These are phyloP conservation scores for Corynascus novoguineensis DNA, from an alignment of 495 filamentous ascomycete species.

Conservation along the genomic window DNA sequence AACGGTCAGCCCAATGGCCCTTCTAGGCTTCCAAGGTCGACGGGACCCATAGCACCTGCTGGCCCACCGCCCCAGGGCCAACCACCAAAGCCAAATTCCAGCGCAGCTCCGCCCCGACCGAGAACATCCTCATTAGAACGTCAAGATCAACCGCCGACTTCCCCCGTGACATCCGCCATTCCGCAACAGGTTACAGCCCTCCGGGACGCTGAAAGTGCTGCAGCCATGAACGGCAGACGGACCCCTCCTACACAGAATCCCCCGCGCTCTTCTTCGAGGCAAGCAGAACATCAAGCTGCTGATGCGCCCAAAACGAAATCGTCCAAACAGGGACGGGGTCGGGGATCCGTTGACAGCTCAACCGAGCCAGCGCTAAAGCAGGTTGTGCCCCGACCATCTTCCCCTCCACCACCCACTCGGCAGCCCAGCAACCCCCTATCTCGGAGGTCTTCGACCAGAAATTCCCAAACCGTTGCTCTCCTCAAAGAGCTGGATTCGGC, in stretches of 20 bases:
- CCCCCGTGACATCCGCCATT: slow-evolving; percentile 51
- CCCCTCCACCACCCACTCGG: slow-evolving; percentile 47
- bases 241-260: slow-evolving; percentile 49
- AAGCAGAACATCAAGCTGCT: slow-evolving; percentile 22
- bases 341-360: slow-evolving; percentile 48
- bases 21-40: slow-evolving; percentile 63
- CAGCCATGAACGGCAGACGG: slow-evolving; percentile 50
- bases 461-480: slow-evolving; percentile 56
- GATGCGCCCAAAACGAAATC: slow-evolving; percentile 33
- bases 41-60: slow-evolving; percentile 63
- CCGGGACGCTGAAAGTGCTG: slow-evolving; percentile 42
- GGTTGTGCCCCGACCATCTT: slow-evolving; percentile 40
- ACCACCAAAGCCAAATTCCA: slow-evolving; percentile 61
- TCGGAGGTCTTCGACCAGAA: slow-evolving; percentile 46
- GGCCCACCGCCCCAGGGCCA: slow-evolving; percentile 86
- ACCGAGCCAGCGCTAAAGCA: slow-evolving; percentile 43
- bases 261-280: slow-evolving; percentile 25
- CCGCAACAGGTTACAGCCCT: slow-evolving; percentile 41
- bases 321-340: slow-evolving; percentile 34
- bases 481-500: slow-evolving; percentile 77
- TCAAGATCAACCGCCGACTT: slow-evolving; percentile 26
- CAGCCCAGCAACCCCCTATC: slow-evolving; percentile 48
- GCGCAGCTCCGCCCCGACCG: slow-evolving; percentile 25
- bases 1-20: slow-evolving; percentile 30
- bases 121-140: slow-evolving; percentile 42